Conservation (phyloP, 352 stramenopile genomes). For the Pythium dissotocum region DNA sequence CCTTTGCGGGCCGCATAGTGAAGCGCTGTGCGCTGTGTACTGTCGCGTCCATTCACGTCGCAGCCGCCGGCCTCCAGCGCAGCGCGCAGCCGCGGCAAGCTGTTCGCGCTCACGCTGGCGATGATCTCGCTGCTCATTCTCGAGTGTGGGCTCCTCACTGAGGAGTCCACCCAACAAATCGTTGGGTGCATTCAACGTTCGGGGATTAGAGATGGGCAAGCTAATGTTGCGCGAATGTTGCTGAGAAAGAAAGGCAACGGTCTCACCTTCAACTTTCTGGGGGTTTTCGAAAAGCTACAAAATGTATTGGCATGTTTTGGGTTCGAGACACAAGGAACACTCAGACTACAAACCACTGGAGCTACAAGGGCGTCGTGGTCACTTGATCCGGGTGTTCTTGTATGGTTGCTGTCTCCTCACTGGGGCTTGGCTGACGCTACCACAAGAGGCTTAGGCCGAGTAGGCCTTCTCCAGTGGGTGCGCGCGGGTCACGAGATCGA, state of each 20-base stretch:
- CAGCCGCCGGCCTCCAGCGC: neutral
- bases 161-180: neutral
- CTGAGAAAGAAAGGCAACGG: neutral
- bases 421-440: neutral
- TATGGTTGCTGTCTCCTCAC: neutral
- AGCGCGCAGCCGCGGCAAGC: neutral
- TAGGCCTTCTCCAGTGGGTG: constrained; percentile 80
- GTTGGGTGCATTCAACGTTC: neutral
- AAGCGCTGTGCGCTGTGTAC: neutral
- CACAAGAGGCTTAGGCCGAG: constrained; percentile 11
- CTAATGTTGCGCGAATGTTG: neutral
- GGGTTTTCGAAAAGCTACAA: neutral
- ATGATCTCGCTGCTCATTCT: constrained; percentile 7
- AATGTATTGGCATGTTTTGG: neutral
- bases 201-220: neutral
- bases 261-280: neutral
- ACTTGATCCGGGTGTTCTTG: neutral
- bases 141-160: neutral
- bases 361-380: neutral
- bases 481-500: constrained; percentile 92
- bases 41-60: neutral
- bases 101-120: neutral
- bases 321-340: neutral
- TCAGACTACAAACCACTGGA: neutral
- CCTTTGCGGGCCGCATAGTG: neutral